A percentile compares a stretch with the other conserved stretches of the same genome.
Evolutionary conservation across 495 filamentous ascomycete genomes (phyloP).

Genomic region (Neurospora sublineolata): DNA sequence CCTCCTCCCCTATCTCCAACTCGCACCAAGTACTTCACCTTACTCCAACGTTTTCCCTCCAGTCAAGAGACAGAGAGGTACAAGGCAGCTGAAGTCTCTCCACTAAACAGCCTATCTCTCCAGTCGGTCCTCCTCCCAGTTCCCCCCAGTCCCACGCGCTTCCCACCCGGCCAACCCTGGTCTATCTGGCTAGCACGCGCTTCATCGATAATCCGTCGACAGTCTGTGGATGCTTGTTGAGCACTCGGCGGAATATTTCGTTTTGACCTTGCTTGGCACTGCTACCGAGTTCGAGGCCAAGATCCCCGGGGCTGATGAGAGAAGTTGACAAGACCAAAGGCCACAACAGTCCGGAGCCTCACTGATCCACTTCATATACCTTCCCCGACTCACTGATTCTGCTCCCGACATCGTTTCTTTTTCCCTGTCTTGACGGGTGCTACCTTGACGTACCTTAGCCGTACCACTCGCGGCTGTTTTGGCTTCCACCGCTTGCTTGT

Average conservation of each 20-base stretch:
- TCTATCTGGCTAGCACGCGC: not conserved
- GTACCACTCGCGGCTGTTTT: not conserved
- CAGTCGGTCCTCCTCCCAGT: not conserved
- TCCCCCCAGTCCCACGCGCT: constrained; percentile 1
- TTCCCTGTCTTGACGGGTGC: not conserved
- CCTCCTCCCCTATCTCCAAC: not conserved
- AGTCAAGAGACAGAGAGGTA: constrained; percentile 1
- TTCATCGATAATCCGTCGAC: not conserved
- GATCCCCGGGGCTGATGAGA: not conserved
- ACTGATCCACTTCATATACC: not conserved
- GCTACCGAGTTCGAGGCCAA: not conserved
- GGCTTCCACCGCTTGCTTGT: not conserved
- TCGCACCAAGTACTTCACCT: not conserved
- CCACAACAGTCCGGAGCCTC: not conserved
- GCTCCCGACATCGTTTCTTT: not conserved
- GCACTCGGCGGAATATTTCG: not conserved
- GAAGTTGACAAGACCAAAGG: not conserved
- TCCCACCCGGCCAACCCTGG: not conserved
- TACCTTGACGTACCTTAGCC: not conserved
- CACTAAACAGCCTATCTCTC: not conserved
- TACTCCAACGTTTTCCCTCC: constrained; percentile 3
- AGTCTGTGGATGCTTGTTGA: not conserved
- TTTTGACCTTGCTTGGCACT: not conserved
- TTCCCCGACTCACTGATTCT: not conserved
- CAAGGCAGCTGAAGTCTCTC: not conserved